Conservation (phyloP, 495 filamentous ascomycete species). For the Podospora pseudopauciseta region DNA sequence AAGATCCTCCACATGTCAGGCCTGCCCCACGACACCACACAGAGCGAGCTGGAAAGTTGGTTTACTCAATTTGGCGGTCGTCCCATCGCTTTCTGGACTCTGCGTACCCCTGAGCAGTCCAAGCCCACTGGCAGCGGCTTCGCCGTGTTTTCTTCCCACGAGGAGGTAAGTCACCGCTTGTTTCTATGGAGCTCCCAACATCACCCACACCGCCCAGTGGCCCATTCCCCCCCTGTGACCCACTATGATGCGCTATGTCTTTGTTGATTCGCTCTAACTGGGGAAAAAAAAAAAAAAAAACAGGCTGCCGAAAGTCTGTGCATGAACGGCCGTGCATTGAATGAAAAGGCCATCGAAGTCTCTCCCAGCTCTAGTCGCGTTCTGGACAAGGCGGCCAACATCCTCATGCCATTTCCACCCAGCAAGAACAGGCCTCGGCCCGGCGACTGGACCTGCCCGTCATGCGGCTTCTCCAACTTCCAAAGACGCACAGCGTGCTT, state of each 20-base stretch:
- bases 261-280: neutral
- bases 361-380: conserved; percentile 94
- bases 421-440: conserved; percentile 97
- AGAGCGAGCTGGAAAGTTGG: conserved; percentile 97
- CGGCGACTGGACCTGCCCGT: conserved; percentile 98
- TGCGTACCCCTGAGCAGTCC: conserved; percentile 96
- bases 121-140: conserved; percentile 98
- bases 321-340: conserved; percentile 97
- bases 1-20: conserved; percentile 98
- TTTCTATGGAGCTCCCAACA: neutral
- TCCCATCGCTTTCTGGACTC: conserved; percentile 98
- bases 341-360: conserved; percentile 98
- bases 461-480: conserved; percentile 90
- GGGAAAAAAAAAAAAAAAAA: conserved; percentile 12
- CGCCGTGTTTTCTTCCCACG: conserved; percentile 96
- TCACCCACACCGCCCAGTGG: conserved; percentile 5
- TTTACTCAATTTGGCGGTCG: conserved; percentile 98
- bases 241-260: neutral
- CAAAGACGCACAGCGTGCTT: conserved; percentile 97
- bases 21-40: conserved; percentile 94
- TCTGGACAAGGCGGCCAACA: conserved; percentile 89
- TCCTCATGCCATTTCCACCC: conserved; percentile 92
- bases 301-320: conserved; percentile 93
- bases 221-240: conserved; percentile 1
- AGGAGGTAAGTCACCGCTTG: conserved; percentile 70